Conservation (phyloP, 225 moss, liverwort and hornwort genomes). For the Bryum argenteum region DNA sequence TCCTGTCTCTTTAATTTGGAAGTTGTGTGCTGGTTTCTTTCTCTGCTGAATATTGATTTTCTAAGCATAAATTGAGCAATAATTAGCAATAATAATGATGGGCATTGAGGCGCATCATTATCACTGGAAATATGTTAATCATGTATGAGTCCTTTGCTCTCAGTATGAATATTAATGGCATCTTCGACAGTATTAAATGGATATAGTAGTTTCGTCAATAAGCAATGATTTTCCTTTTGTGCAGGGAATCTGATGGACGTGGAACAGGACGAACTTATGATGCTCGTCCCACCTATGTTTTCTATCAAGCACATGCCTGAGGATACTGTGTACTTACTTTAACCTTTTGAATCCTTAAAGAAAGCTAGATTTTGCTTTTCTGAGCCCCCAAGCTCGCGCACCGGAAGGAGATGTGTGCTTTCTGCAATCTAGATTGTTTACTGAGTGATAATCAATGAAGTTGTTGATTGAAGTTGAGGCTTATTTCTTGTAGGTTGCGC, state of each 20-base stretch:
- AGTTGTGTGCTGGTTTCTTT: slow-evolving; percentile 1
- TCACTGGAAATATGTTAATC: slow-evolving; percentile 2
- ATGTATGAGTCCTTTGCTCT: slow-evolving; percentile 5
- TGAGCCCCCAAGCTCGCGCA: slow-evolving; percentile 5
- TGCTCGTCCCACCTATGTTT: slow-evolving; percentile 97
- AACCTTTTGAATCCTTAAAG: slow-evolving; percentile 16
- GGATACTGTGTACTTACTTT: slow-evolving; percentile 73
- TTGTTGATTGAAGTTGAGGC: slow-evolving; percentile 9
- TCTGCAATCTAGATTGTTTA: slow-evolving; percentile 20
- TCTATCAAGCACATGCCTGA: slow-evolving; percentile 98
- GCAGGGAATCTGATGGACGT: slow-evolving; percentile 73
- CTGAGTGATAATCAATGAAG: no score
- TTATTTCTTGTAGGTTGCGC: slow-evolving; percentile 49
- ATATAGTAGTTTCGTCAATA: slow-evolving; percentile 14
- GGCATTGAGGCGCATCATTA: not conserved
- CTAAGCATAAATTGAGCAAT: not conserved
- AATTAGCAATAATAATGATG: not conserved
- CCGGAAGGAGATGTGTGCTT: slow-evolving; percentile 1
- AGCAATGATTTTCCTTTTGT: slow-evolving; percentile 32
- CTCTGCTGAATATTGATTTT: slow-evolving; percentile 2
- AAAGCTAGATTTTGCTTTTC: slow-evolving; percentile 21
- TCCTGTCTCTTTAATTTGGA: slow-evolving; percentile 4
- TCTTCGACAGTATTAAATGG: not conserved
- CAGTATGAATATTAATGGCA: not conserved
- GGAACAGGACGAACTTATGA: slow-evolving; percentile 85